Base-by-base conservation (phyloP, 73 alveolate species). In the Paramecium biaurelia region DNA sequence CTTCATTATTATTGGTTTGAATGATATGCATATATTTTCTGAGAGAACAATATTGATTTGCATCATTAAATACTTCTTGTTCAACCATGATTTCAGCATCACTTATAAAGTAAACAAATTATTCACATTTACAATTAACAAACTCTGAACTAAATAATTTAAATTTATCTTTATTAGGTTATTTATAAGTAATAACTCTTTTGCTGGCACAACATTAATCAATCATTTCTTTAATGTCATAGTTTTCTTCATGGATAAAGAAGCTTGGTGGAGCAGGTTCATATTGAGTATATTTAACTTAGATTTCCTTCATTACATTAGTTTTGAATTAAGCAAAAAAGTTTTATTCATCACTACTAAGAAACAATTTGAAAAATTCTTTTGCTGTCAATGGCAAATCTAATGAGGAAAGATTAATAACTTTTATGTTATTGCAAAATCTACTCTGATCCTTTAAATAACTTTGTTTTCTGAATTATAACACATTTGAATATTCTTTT, bases 261-360 rank as follows among this genome's bases (percentile, higher is more conserved):
- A 21, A 74, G 4, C 37, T 38, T 4, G 87, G 87, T 30, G 87
- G 67, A n/a, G 41, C 87, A 74, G 87, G 87, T 5, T 74, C 56
- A 34, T 32, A 74, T 74, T 74, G 8, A 12, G 87, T 32, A 37
- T 74, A 74, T 74, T 38, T 74, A 9, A 74, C 59, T 74, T 74
- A 15, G 9, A 32, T 74, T 74, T 74, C 41, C 9, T 74, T 74
- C 47, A 74, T 8, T 4, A 32, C 58, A 21, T 74, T 30, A n/a
- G 57, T 35, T 74, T 43, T 74, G 28, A 74, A 74, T 72, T 74
- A 37, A 14, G 58, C 32, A 38, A 74, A 74, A 18, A 74, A 74
- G 58, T 35, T 32, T 21, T 35, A 35, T 32, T 74, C 87, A 74
- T 35, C 87, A 34, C 26, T 67, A 9, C 35, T 30, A 38, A 74